Base-by-base conservation (phyloP, 768 basidiomycete genomes). In the Chalciporus chontae region DNA sequence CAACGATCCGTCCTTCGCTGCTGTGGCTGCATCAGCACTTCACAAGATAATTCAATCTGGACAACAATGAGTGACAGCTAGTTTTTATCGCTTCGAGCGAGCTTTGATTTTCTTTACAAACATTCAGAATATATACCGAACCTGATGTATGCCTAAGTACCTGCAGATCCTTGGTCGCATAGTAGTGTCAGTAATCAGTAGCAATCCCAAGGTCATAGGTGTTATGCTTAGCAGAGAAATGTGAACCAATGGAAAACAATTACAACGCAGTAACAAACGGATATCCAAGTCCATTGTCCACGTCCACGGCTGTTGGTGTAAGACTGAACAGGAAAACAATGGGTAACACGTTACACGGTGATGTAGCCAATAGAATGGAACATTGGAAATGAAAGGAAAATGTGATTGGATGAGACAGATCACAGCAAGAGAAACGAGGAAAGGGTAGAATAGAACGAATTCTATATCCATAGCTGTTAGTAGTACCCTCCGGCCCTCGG, bases 261-360 rank as follows among this genome's bases (percentile, higher is more conserved):
- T 76, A 77, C 77, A 79, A 73, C 68, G 66, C 65, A 75, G 71
- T 73, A 73, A 72, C 69, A 71, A 69, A 62, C 73, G 71, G 71
- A 69, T 64, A 70, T 75, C 76, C 74, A 69, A 68, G 78, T 79
- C 77, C 78, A 72, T 77, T 76, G 74, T 76, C 77, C 70, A 53
- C 62, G 67, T 70, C 62, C 70, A 67, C 57, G 54, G 52, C 53
- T 56, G 53, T 59, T 67, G 34, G 56, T 65, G 61, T 60, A 50
- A 53, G 45, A 55, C 50, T 59, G 63, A 66, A 63, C 50, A 47
- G 10, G 45, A 31, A 62, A 53, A 45, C 65, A 36, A 36, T 59
- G 64, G 65, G 64, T 67, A 69, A 63, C 65, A 52, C 51, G 52
- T 63, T 59, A 60, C 50, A 62, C 42, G 41, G 54, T 51, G 47